Conservation (phyloP, 2,329 filamentous ascomycete species). For the Sclerotinia subarctica region DNA sequence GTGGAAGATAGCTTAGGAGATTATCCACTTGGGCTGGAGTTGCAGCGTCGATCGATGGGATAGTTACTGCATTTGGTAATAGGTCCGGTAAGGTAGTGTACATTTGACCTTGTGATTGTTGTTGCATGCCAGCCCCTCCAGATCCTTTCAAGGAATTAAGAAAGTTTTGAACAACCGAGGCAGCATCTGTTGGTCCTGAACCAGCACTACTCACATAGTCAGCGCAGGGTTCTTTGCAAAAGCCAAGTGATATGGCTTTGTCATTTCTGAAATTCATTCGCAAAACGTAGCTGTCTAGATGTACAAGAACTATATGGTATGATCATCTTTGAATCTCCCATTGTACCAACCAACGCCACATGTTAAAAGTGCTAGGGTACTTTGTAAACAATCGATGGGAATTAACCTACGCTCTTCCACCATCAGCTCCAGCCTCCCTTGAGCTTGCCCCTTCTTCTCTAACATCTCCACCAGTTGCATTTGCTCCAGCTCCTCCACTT, state of each 20-base stretch:
- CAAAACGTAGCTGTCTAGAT: constrained; percentile 36
- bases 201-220: constrained; percentile 54
- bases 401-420: constrained; percentile 96
- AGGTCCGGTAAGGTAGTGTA: constrained; percentile 87
- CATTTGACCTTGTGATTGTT: constrained; percentile 55
- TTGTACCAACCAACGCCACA: constrained; percentile 36
- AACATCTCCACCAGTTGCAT: constrained; percentile 86
- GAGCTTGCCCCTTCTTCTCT: constrained; percentile 85
- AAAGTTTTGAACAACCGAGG: constrained; percentile 80
- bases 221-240: constrained; percentile 39
- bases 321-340: constrained; percentile 26
- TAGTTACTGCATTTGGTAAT: constrained; percentile 71
- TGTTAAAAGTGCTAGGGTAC: constrained; percentile 32
- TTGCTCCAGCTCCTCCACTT: constrained; percentile 78
- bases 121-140: constrained; percentile 41
- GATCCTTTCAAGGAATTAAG: constrained; percentile 71
- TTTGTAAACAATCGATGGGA: constrained; percentile 32
- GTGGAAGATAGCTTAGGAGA: constrained; percentile 75
- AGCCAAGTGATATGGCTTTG: constrained; percentile 16
- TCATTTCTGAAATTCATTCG: constrained; percentile 33
- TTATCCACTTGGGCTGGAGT: constrained; percentile 65
- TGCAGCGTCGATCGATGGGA: constrained; percentile 65
- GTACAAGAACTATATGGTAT: constrained; percentile 33
- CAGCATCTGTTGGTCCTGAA: constrained; percentile 62
- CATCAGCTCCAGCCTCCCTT: constrained; percentile 90